Conservation (phyloP, 768 basidiomycete genomes). For the Lactarius deliciosus region DNA sequence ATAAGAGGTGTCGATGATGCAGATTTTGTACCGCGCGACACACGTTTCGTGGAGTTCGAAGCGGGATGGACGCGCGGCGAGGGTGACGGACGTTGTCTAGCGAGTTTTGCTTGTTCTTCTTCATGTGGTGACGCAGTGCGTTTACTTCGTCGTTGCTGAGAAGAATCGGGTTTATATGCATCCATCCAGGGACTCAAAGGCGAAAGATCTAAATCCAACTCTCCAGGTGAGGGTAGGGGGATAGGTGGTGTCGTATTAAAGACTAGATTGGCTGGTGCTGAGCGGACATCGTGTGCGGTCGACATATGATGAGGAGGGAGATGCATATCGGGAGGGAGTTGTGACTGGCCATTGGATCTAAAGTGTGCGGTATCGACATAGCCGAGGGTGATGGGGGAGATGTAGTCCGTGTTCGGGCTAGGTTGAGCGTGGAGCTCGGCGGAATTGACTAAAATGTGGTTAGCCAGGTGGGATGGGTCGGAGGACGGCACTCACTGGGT, state of each 20-base stretch:
- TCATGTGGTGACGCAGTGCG: constrained; percentile 27
- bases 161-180: constrained; percentile 46
- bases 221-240: constrained; percentile 45
- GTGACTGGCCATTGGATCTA: constrained; percentile 29
- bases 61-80: constrained; percentile 17
- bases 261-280: constrained; percentile 73
- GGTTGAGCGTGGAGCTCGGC: constrained; percentile 64
- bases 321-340: constrained; percentile 30
- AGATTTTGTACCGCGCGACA: constrained; percentile 25
- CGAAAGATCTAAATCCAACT: constrained; percentile 72
- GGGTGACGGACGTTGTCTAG: constrained; percentile 27
- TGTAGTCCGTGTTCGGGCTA: constrained; percentile 49
- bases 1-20: constrained; percentile 29
- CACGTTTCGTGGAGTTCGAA: constrained; percentile 16
- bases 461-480: constrained; percentile 21
- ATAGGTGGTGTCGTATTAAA: constrained; percentile 50
- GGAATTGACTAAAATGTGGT: constrained; percentile 37
- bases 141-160: constrained; percentile 26
- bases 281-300: constrained; percentile 39
- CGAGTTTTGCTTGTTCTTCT: constrained; percentile 24
- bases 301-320: constrained; percentile 34
- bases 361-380: constrained; percentile 37
- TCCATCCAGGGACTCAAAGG: constrained; percentile 82
- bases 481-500: constrained; percentile 50
- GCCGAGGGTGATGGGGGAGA: constrained; percentile 60